These are phyloP conservation scores for Eucalyptus camaldulensis DNA, from an alignment of 345 rosid genomes.

Conservation along the genomic window DNA sequence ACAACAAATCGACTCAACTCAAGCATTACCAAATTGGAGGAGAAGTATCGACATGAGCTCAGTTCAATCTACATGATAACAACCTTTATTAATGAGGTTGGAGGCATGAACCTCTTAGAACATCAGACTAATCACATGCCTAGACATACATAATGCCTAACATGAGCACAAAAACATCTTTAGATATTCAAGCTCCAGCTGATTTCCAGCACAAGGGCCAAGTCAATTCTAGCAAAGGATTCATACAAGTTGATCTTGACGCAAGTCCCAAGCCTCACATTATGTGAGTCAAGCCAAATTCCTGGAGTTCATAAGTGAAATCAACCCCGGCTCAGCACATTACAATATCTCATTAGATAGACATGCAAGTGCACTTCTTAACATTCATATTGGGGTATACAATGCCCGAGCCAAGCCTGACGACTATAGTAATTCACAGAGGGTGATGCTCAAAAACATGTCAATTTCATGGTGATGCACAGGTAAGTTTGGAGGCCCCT, in stretches of 20 bases:
- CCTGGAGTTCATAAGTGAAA: not conserved
- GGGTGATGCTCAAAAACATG: not conserved
- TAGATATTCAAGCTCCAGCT: not conserved
- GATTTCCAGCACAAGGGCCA: not conserved
- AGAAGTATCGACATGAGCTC: not conserved
- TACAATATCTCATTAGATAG: not conserved
- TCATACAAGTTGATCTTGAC: not conserved
- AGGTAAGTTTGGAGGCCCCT: not conserved
- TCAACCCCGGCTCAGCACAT: not conserved
- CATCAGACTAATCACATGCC: not conserved
- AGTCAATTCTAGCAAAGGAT: not conserved
- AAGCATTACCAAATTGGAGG: not conserved
- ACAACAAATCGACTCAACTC: accelerated
- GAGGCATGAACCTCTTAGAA: not conserved
- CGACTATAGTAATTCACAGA: not conserved
- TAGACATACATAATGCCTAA: not conserved
- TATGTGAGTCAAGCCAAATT: not conserved
- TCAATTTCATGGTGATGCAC: not conserved
- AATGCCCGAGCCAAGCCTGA: not conserved
- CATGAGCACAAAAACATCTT: not conserved
- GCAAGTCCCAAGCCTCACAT: not conserved
- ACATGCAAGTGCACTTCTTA: not conserved
- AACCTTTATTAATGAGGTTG: not conserved
- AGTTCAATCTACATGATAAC: not conserved
- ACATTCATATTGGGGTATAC: not conserved